Conservation (phyloP, 164 flowering plant species). For the Vitis amurensis region DNA sequence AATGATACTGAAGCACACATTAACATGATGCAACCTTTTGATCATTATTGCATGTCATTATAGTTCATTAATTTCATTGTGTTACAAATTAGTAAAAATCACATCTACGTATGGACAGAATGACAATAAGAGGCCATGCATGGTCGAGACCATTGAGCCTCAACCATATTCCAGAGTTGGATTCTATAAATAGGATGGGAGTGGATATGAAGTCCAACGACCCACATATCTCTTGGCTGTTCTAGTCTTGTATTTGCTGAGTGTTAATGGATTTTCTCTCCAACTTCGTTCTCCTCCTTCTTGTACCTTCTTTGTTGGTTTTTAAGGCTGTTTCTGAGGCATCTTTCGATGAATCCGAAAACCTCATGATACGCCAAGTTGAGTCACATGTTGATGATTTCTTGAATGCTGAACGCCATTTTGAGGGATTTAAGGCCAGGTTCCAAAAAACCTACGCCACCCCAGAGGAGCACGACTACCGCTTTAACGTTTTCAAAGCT, state of each 20-base stretch:
- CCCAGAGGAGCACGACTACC: slow-evolving; percentile 71
- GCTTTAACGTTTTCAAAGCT: slow-evolving; percentile 69
- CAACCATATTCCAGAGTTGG: too few relatives aligned
- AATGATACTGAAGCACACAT: too few relatives aligned
- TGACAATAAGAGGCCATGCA: too few relatives aligned
- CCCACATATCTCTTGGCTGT: background rate
- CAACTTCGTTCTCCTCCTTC: slow-evolving; percentile 18
- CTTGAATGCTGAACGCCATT: slow-evolving; percentile 68
- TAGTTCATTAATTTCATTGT: too few relatives aligned
- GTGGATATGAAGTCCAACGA: background rate
- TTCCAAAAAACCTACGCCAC: slow-evolving; percentile 63
- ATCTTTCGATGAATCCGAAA: slow-evolving; percentile 18
- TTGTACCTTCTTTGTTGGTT: slow-evolving; percentile 12
- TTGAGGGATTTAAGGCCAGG: slow-evolving; percentile 52
- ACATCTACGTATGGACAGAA: too few relatives aligned
- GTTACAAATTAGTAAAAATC: too few relatives aligned
- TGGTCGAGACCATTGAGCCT: too few relatives aligned
- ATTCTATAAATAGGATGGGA: too few relatives aligned
- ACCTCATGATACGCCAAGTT: slow-evolving; percentile 53
- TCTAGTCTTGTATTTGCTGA: too few relatives aligned
- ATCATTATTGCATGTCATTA: too few relatives aligned
- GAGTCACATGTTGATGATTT: slow-evolving; percentile 42
- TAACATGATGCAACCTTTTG: too few relatives aligned
- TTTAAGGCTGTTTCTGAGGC: background rate
- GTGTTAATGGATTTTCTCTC: slow-evolving; percentile 18